Evolutionary conservation across 441 rosid genomes (phyloP).

Genomic region (Populus tomentosa): DNA sequence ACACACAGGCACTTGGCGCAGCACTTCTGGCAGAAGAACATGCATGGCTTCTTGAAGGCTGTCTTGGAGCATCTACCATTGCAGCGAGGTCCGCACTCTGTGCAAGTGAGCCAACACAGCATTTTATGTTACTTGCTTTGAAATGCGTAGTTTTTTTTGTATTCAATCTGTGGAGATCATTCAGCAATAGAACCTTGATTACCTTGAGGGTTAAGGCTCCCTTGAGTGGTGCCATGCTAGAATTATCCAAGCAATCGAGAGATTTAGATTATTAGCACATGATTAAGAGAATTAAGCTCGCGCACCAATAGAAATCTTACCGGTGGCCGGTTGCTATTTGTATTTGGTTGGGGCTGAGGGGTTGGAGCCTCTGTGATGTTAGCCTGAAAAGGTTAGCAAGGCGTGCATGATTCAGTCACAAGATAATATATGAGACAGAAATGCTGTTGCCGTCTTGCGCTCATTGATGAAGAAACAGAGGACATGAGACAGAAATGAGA

Average conservation of each 20-base stretch:
- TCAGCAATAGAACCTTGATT: neutral
- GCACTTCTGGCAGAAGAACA: constrained; percentile 46
- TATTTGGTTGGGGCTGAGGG: constrained; percentile 40
- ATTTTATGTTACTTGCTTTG: neutral
- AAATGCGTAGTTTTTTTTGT: neutral
- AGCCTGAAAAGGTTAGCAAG: constrained; percentile 11
- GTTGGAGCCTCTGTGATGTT: constrained; percentile 36
- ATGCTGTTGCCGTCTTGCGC: too few species aligned
- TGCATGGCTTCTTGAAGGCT: too few species aligned
- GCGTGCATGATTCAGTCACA: too few species aligned
- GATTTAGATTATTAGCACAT: neutral
- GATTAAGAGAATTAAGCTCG: too few species aligned
- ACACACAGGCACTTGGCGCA: constrained; percentile 46
- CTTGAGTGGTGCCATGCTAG: constrained; percentile 61
- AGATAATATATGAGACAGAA: neutral
- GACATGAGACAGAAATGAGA: neutral
- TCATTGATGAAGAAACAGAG: too few species aligned
- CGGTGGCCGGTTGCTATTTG: constrained; percentile 9
- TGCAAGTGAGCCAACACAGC: constrained; percentile 15
- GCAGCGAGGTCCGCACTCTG: constrained; percentile 62
- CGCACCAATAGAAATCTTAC: constrained; percentile 8
- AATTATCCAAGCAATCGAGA: constrained; percentile 6
- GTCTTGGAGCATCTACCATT: constrained; percentile 59
- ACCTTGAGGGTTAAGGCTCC: constrained; percentile 83
- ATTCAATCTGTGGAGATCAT: neutral